Evolutionary conservation across 495 filamentous ascomycete genomes (phyloP), one percentile per base, ranked within the genome.

Genomic region (Aspergillus bridgeri): DNA sequence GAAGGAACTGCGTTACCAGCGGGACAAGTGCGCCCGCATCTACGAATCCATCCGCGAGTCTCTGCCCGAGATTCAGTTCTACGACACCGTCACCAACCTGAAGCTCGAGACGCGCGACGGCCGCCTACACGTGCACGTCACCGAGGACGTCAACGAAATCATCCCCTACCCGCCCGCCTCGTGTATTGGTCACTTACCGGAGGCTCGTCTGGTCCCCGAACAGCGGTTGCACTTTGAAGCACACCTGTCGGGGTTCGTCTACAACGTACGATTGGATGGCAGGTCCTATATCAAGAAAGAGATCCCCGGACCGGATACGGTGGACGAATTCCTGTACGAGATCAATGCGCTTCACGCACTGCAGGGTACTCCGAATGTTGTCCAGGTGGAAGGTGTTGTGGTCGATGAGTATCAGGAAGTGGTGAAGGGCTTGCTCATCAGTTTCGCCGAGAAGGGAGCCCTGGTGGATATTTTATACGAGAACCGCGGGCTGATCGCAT

Each of bases 251-350:
- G 94, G 94, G 0, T 98, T 98, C 69, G 94, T 98, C 29, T 98
- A 98, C 79, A 96, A 93, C 74, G 92, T 98, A 46, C 79, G 74
- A 8, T 81, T 91, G 24, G 72, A 80, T 56, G 86, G 83, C 42
- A 74, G 82, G 48, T 75, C 83, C 17, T 89, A 87, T 67, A 96
- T 98, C 74, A 98, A 98, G 72, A 98, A 98, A 66, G 94, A 98
- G 70, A 98, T 98, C 49, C 94, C 94, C 2, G 92, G 95, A 1
- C 95, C 94, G 0, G 93, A 98, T 69, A 94, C 89, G 0, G 86
- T 98, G 24, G 94, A 98, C 60, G 94, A 98, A 67, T 98, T 98
- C 65, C 79, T 98, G 13, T 98, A 98, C 73, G 94, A 98, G 70
- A 89, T 98, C 64, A 98, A 98, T 72, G 94, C 95, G 11, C 83